phyloP scores from a whole-genome alignment of 2,329 filamentous ascomycete genomes.

The Hirsutella thompsonii region DNA sequence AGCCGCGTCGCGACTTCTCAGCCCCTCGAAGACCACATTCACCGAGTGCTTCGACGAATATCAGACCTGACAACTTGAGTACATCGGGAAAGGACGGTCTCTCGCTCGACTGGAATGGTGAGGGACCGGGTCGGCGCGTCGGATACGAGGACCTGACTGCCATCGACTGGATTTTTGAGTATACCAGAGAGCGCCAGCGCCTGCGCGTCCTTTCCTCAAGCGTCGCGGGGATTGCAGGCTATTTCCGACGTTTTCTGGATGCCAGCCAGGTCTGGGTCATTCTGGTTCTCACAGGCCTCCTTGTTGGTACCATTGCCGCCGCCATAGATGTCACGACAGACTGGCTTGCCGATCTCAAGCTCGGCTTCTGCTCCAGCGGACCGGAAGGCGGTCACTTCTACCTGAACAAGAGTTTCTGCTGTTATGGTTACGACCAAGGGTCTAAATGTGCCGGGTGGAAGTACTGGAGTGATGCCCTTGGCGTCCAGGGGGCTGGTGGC shows the following conservation, averaged over 20 bases:
- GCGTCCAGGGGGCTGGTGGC: conserved; percentile 51
- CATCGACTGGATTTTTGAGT: conserved; percentile 99
- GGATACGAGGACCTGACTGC: conserved; percentile 94
- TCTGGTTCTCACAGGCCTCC: conserved; percentile 70
- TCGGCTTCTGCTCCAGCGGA: conserved; percentile 68
- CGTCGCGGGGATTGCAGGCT: conserved; percentile 58
- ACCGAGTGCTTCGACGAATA: background rate
- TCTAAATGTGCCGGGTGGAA: conserved; percentile 80
- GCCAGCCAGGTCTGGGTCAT: conserved; percentile 87
- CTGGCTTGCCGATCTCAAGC: conserved; percentile 89
- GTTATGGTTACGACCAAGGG: conserved; percentile 75
- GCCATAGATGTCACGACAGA: conserved; percentile 82
- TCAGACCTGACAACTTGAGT: conserved; percentile 10
- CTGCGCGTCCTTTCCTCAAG: conserved; percentile 62
- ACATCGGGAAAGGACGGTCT: conserved; percentile 30
- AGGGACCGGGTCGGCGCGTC: conserved; percentile 78
- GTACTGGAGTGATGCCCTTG: conserved; percentile 67
- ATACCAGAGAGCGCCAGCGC: conserved; percentile 87
- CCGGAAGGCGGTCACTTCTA: conserved; percentile 79
- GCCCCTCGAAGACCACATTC: background rate
- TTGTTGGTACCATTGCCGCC: conserved; percentile 74
- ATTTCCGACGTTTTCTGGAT: conserved; percentile 62
- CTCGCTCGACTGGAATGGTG: conserved; percentile 71
- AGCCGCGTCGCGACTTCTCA: conserved; percentile 11
- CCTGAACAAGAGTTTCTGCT: conserved; percentile 83